phyloP scores from a whole-genome alignment of 2,329 filamentous ascomycete genomes.

The Penicillium verrucosum region DNA sequence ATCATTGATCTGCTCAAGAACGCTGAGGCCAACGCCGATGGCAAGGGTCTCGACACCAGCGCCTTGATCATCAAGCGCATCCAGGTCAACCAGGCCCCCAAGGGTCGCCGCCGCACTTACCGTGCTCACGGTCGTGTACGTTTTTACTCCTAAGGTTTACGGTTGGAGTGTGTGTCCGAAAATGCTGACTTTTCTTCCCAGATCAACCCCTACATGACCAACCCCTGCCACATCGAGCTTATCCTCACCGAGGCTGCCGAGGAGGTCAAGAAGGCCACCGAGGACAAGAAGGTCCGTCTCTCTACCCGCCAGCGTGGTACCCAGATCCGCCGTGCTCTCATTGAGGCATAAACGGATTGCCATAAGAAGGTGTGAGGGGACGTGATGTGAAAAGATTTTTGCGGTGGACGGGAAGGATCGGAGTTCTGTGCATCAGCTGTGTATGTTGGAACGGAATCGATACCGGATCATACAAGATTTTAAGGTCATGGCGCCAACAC shows the following conservation, averaged over 20 bases:
- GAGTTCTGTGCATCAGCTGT: conserved; percentile 33
- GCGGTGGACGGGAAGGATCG: conserved; percentile 33
- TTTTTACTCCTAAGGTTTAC: conserved; percentile 36
- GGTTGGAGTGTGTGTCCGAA: no score
- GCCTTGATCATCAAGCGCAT: conserved; percentile 99
- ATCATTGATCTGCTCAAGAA: conserved; percentile 96
- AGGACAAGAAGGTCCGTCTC: conserved; percentile 67
- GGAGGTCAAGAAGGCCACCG: conserved; percentile 79
- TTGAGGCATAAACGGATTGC: conserved; percentile 48
- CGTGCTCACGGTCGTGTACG: conserved; percentile 99
- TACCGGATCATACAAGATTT: conserved; percentile 29
- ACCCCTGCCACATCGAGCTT: conserved; percentile 99
- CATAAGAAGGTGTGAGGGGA: conserved; percentile 27
- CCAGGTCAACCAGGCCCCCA: conserved; percentile 99
- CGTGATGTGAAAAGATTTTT: conserved; percentile 29
- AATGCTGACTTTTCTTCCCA: conserved; percentile 40
- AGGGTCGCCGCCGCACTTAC: conserved; percentile 99
- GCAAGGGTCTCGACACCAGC: conserved; percentile 94
- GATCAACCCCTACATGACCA: conserved; percentile 99
- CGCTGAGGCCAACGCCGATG: conserved; percentile 93
- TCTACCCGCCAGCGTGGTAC: conserved; percentile 87
- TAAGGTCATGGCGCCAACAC: conserved; percentile 26
- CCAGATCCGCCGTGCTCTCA: conserved; percentile 60
- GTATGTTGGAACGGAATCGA: conserved; percentile 31
- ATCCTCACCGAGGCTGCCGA: conserved; percentile 98